A percentile compares a stretch with the other conserved stretches of the same genome.
phyloP scores from a whole-genome alignment of 805 yeast species.

The Metschnikowia orientalis region DNA sequence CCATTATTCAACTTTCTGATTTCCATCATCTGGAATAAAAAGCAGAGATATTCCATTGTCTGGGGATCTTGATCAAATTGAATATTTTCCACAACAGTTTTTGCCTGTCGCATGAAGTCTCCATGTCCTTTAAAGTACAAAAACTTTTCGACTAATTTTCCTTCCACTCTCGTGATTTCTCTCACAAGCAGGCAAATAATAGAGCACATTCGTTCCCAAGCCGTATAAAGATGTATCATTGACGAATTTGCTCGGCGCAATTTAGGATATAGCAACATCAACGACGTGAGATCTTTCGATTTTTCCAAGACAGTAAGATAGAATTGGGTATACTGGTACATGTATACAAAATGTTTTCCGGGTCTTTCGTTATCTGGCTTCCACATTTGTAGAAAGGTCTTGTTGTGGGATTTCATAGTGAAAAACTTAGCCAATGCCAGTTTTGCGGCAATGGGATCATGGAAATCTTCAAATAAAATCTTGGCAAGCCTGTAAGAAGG shows the following conservation, averaged over 20 bases:
- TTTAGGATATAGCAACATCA: slow-evolving; percentile 62
- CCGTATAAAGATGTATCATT: slow-evolving; percentile 58
- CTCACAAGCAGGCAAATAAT: slow-evolving; percentile 51
- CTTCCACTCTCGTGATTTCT: slow-evolving; percentile 38
- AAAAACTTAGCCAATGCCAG: slow-evolving; percentile 62
- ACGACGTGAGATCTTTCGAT: slow-evolving; percentile 52
- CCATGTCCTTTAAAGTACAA: slow-evolving; percentile 21
- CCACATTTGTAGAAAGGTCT: slow-evolving; percentile 83
- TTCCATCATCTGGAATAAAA: slow-evolving; percentile 51
- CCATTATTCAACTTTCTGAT: slow-evolving; percentile 73
- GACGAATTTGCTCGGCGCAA: slow-evolving; percentile 75
- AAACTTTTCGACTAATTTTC: slow-evolving; percentile 46
- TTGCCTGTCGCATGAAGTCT: slow-evolving; percentile 19
- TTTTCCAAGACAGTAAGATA: slow-evolving; percentile 52
- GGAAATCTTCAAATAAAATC: slow-evolving; percentile 51
- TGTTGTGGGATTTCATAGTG: slow-evolving; percentile 60
- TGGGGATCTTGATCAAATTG: slow-evolving; percentile 31
- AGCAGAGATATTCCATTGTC: slow-evolving; percentile 35
- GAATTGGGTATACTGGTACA: slow-evolving; percentile 62
- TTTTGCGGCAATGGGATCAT: slow-evolving; percentile 51
- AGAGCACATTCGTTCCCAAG: slow-evolving; percentile 63
- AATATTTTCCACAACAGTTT: slow-evolving; percentile 24
- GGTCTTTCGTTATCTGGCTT: slow-evolving; percentile 88
- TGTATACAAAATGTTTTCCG: slow-evolving; percentile 85
- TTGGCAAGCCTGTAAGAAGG: slow-evolving; percentile 71